Evolutionary conservation across 441 rosid species (phyloP), one percentile per base, ranked within the genome.

Genomic region (Mallotus japonicus): DNA sequence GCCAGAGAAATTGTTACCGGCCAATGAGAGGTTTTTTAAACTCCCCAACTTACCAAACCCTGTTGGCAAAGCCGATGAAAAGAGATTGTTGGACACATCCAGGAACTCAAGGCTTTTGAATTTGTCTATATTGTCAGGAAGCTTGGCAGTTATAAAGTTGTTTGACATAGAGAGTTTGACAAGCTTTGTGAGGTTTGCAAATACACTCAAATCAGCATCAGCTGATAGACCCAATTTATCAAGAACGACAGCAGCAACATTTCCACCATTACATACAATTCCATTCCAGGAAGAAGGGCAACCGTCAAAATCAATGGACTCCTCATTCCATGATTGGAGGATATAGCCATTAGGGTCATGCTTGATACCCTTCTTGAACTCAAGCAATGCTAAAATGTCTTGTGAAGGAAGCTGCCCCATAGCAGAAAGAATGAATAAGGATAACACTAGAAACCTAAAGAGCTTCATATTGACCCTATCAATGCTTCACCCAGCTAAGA

Each of bases 211-310:
- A 78, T 92, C 98, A 32, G 69, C 95, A 73, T 87, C 90, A 73
- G 95, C 93, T 22, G 98, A 82, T 24, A 95, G 86, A 51, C 88
- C 89, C 76, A 95, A 76, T 76, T 90, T 91, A 65, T 91, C 90
- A 40, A 95, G 89, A 74, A 92, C 86, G 75, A 95, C 88, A 65
- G 87, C 98, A 66, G 99, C 99, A 55, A 95, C 93, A 83, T 89
- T 90, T 51, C 88, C 98, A 19, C 91, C 93, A 72, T 91, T 95
- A 74, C 99, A 95, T 50, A 95, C 87, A 15, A 95, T 86, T 17
- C 99, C 99, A 81, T 95, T 92, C 99, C 99, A 95, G 0, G 97
- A 88, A 72, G 97, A 80, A 78, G 99, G 99, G 66, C 99, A 95
- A 37, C 99, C 99, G 76, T 92, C 83, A 75, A 91, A 95, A 76